Percentiles rank a stretch among this genome's conserved stretches.
Evolutionary conservation across 768 basidiomycete genomes (phyloP).

Genomic region (Suillus sp.): DNA sequence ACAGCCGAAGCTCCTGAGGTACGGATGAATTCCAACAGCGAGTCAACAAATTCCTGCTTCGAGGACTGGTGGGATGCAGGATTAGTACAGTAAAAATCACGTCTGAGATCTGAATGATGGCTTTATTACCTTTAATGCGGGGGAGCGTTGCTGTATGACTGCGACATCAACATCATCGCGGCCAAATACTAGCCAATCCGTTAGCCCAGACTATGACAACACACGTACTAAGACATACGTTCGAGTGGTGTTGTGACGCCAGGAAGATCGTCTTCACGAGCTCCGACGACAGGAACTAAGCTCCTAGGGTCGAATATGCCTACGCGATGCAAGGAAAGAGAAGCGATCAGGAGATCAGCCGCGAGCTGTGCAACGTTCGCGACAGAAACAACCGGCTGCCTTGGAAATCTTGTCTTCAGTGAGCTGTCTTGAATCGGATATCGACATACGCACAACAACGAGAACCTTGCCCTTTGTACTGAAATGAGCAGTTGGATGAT

Average conservation of each 20-base stretch:
- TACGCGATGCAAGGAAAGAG: slow-evolving; percentile 58
- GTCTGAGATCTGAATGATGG: background rate
- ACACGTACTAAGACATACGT: slow-evolving; percentile 46
- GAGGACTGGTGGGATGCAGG: slow-evolving; percentile 44
- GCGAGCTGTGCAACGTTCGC: slow-evolving; percentile 84
- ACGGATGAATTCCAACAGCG: slow-evolving; percentile 59
- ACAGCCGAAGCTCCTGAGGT: slow-evolving; percentile 50
- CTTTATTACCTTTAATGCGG: slow-evolving; percentile 65
- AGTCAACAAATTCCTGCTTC: slow-evolving; percentile 67
- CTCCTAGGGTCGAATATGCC: slow-evolving; percentile 65
- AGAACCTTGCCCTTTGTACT: slow-evolving; percentile 33
- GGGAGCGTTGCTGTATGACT: slow-evolving; percentile 79
- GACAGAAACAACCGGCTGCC: slow-evolving; percentile 71
- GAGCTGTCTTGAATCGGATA: background rate
- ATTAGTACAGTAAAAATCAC: background rate
- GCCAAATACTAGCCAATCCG: slow-evolving; percentile 62
- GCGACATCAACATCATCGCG: slow-evolving; percentile 49
- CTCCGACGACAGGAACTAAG: slow-evolving; percentile 72
- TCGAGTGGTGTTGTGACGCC: slow-evolving; percentile 78
- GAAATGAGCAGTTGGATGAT: slow-evolving; percentile 28
- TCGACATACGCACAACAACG: slow-evolving; percentile 29
- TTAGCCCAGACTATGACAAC: slow-evolving; percentile 9
- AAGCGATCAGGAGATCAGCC: slow-evolving; percentile 70
- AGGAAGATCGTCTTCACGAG: slow-evolving; percentile 58
- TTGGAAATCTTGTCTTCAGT: slow-evolving; percentile 15